Evolutionary conservation across 352 stramenopile genomes (phyloP), one percentile per base, ranked within the genome.

Genomic region (Globisporangium cystogenes): DNA sequence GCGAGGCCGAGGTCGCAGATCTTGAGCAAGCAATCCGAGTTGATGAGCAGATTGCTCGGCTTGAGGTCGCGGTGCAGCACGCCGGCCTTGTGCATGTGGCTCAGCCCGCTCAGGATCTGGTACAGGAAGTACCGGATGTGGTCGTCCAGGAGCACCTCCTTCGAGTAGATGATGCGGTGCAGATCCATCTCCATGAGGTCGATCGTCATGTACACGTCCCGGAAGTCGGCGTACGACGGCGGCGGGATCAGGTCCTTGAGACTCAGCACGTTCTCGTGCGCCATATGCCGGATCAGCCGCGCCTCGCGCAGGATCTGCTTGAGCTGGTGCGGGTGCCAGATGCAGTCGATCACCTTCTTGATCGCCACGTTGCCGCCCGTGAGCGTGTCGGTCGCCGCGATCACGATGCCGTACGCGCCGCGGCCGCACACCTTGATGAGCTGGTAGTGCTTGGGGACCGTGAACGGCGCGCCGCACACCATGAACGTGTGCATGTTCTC

Each of bases 1-100:
- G 93, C 92, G 11, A 98, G 75, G 21, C 95, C 95, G 42, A 99
- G 88, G 60, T 99, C 95, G 70, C 95, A 98, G 60, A 99, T 96
- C 68, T 98, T 98, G 39, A 99, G 77, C 63, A 98, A 77, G 50
- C 95, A 98, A 61, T 98, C 97, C 18, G 82, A 93, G 60, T 95
- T 95, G 56, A 93, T 88, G 36, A 95, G 82, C 60, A 95, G 46
- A 39, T 95, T 95, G 55, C 83, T 93, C 0, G 85, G 85, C 63
- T 95, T 95, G 7, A 95, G 58, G 60, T 95, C 85, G 37, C 85
- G 83, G 61, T 95, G 85, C 45, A 95, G 63, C 41, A 95, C 82
- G 18, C 83, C 85, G 18, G 81, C 82, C 26, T 75, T 83, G 62
- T 95, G 85, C 85, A 95, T 95, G 69, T 95, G 83, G 52, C 76